Percentiles rank a stretch among this genome's conserved stretches.
phyloP scores from a whole-genome alignment of 345 rosid species.

The Euphorbia tirucalli region DNA sequence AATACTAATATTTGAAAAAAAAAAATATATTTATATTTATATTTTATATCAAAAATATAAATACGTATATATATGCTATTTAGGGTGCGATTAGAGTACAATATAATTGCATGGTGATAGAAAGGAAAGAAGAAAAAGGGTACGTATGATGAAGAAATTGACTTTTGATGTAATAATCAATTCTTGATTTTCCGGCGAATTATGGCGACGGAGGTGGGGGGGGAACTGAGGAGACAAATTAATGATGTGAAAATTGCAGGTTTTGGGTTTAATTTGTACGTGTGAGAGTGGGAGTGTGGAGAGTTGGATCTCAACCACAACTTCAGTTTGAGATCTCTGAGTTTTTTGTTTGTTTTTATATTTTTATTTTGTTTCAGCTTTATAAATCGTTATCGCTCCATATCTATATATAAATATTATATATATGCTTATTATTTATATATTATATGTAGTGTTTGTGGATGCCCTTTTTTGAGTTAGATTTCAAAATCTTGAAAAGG shows the following conservation, averaged over 20 bases:
- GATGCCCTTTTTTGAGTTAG: conserved; percentile 35
- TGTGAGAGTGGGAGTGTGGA: conserved; percentile 21
- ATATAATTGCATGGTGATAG: conserved; percentile 19
- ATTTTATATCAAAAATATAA: neutral
- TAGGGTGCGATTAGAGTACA: conserved; percentile 20
- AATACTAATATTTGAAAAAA: conserved; percentile 23
- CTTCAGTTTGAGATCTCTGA: conserved; percentile 30
- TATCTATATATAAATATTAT: neutral
- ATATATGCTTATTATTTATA: neutral
- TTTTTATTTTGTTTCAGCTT: conserved; percentile 9
- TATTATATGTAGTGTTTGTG: conserved; percentile 35
- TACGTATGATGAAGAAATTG: neutral
- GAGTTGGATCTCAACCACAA: conserved; percentile 51
- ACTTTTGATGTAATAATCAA: too few relatives aligned
- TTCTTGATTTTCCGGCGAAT: conserved; percentile 10
- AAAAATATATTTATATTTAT: neutral
- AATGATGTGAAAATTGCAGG: neutral
- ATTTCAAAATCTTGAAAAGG: conserved; percentile 25
- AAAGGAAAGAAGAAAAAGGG: too few relatives aligned
- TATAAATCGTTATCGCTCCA: neutral
- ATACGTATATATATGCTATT: neutral
- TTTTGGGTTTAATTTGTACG: conserved; percentile 5
- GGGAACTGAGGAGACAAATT: too few relatives aligned
- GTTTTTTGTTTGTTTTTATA: conserved; percentile 28
- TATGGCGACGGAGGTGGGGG: conserved; percentile 4